Percentiles rank a stretch among this genome's conserved stretches.
Evolutionary conservation across 2,329 filamentous ascomycete genomes (phyloP).

Genomic region (Penicillium sp.): DNA sequence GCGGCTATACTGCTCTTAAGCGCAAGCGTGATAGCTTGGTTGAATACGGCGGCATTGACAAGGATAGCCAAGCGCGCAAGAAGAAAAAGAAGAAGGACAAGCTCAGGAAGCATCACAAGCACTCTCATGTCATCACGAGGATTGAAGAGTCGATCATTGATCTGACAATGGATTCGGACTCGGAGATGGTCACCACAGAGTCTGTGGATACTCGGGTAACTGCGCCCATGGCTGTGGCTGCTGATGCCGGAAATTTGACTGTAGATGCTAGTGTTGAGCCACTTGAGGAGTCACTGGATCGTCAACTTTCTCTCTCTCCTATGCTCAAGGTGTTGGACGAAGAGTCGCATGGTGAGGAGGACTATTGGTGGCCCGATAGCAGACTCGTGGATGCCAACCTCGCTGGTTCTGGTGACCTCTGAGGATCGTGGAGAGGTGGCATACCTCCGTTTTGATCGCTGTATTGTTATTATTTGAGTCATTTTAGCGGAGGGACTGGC

Average conservation of each 20-base stretch:
- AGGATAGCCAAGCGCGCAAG: background rate
- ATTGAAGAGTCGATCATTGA: slow-evolving; percentile 12
- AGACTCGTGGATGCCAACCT: slow-evolving; percentile 36
- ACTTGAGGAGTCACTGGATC: background rate
- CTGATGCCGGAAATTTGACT: background rate
- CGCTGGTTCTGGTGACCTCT: background rate
- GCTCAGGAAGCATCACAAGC: background rate
- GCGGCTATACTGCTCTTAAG: background rate
- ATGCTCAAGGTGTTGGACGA: slow-evolving; percentile 7
- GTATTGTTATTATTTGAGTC: background rate
- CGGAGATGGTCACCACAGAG: background rate
- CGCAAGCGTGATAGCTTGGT: background rate
- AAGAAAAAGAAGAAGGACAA: slow-evolving; percentile 15
- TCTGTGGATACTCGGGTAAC: background rate
- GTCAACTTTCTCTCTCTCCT: background rate
- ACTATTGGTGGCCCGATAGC: slow-evolving; percentile 46
- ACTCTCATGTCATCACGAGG: slow-evolving; percentile 11
- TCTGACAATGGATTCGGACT: slow-evolving; percentile 11
- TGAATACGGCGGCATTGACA: background rate
- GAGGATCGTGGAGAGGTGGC: background rate
- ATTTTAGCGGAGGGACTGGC: background rate
- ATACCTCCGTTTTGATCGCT: background rate
- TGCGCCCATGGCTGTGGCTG: background rate
- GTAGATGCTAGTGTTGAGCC: background rate
- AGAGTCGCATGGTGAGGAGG: slow-evolving; percentile 35